Conservation (phyloP, 139 green algal genomes). For the Micractinium conductrix region DNA sequence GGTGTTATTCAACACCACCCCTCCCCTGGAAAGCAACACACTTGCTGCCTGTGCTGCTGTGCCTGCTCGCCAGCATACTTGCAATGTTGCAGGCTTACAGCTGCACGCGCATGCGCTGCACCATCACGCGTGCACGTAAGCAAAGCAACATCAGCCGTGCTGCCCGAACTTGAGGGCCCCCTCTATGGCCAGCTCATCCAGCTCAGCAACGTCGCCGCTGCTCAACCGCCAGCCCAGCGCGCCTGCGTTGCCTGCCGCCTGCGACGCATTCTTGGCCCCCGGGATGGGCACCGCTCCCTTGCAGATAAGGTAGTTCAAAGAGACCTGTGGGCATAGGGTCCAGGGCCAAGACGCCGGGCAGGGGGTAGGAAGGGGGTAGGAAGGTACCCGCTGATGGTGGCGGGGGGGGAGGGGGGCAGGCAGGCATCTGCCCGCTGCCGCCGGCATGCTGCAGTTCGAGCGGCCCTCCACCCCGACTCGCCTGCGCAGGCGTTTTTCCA, state of each 20-base stretch:
- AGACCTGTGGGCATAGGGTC: slow-evolving; percentile 45
- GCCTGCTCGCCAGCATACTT: too few relatives aligned
- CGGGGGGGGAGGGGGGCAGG: too few relatives aligned
- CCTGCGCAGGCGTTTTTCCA: slow-evolving; percentile 79
- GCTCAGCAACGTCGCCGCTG: slow-evolving; percentile 10
- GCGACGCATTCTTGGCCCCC: slow-evolving; percentile 30
- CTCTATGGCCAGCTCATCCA: slow-evolving; percentile 31
- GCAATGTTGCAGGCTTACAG: too few relatives aligned
- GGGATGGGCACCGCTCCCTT: slow-evolving; percentile 91
- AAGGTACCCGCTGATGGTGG: too few relatives aligned
- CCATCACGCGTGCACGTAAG: too few relatives aligned
- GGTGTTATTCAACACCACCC: too few relatives aligned
- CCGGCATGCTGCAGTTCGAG: too few relatives aligned
- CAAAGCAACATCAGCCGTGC: background rate
- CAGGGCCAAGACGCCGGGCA: background rate
- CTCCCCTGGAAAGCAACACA: too few relatives aligned
- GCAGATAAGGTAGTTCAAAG: slow-evolving; percentile 90
- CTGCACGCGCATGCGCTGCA: too few relatives aligned
- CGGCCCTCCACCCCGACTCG: slow-evolving; percentile 17
- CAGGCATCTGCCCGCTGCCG: too few relatives aligned
- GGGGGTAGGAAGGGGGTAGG: too few relatives aligned
- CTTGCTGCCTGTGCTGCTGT: too few relatives aligned
- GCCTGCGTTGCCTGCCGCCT: slow-evolving; percentile 5
- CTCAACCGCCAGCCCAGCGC: slow-evolving; percentile 29
- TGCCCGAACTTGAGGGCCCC: slow-evolving; percentile 16